phyloP scores from a whole-genome alignment of 2,329 filamentous ascomycete genomes.

The Coniochaeta hoffmannii region DNA sequence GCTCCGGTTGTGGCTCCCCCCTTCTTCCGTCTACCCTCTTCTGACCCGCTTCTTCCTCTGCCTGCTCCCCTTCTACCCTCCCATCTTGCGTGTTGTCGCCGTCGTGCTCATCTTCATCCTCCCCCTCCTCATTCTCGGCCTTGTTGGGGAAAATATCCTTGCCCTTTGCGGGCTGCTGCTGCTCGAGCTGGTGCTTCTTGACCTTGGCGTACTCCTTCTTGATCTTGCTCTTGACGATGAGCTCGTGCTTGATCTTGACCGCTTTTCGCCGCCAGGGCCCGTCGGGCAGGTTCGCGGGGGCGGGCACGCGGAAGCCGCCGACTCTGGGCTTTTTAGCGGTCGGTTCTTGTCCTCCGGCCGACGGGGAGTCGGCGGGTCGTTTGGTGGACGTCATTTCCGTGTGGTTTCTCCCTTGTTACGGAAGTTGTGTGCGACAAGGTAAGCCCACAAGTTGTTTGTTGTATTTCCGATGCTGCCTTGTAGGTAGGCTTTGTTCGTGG shows the following conservation, averaged over 20 bases:
- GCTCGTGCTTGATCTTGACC: slow-evolving; percentile 68
- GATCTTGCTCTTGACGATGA: slow-evolving; percentile 89
- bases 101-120: too few species aligned
- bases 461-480: too few species aligned
- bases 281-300: slow-evolving; percentile 84
- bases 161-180: not conserved
- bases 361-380: not conserved
- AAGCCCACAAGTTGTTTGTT: too few species aligned
- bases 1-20: slow-evolving; percentile 58
- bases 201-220: slow-evolving; percentile 90
- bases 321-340: slow-evolving; percentile 41
- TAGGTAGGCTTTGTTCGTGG: not conserved
- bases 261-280: slow-evolving; percentile 78
- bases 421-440: too few species aligned
- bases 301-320: slow-evolving; percentile 71
- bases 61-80: too few species aligned
- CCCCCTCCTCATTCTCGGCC: not conserved
- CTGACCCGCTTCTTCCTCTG: not conserved
- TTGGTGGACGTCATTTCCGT: not conserved
- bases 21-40: not conserved
- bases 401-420: not conserved
- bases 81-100: too few species aligned
- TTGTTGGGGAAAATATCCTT: not conserved
- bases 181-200: slow-evolving; percentile 32
- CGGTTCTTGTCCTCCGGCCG: slow-evolving; percentile 19